These are phyloP conservation scores for Pilobolus umbonatus DNA, from an alignment of 192 early-diverging fungal genomes.

Conservation along the genomic window DNA sequence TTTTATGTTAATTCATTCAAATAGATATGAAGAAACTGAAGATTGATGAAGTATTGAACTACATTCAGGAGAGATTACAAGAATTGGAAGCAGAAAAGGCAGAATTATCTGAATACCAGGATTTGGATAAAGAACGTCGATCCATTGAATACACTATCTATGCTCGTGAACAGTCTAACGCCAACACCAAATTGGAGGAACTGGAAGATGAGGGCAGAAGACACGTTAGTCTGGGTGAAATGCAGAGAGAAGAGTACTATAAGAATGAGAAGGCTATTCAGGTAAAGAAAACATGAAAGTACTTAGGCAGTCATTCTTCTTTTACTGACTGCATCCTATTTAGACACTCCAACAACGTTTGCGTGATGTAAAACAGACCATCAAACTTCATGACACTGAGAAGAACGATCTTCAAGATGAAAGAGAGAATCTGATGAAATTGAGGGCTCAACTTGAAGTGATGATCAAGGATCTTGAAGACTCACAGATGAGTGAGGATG, in stretches of 20 bases:
- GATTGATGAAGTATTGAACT: slow-evolving; percentile 82
- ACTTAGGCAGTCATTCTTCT: not conserved
- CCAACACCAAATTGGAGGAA: slow-evolving; percentile 73
- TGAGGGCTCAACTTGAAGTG: slow-evolving; percentile 74
- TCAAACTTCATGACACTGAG: slow-evolving; percentile 64
- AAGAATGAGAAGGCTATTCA: slow-evolving; percentile 18
- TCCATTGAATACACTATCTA: slow-evolving; percentile 93
- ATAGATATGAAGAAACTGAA: slow-evolving; percentile 75
- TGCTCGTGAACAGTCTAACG: slow-evolving; percentile 79
- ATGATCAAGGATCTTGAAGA: slow-evolving; percentile 80
- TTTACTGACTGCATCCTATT: not conserved
- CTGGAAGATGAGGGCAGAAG: slow-evolving; percentile 44
- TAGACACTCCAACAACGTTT: slow-evolving; percentile 45
- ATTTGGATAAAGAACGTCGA: slow-evolving; percentile 78
- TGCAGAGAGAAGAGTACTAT: slow-evolving; percentile 14
- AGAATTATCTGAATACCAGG: slow-evolving; percentile 85
- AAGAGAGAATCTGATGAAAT: slow-evolving; percentile 68
- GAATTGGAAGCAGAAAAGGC: slow-evolving; percentile 94
- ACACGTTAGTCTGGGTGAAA: slow-evolving; percentile 29
- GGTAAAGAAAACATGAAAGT: slow-evolving; percentile 16
- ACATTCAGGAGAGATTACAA: slow-evolving; percentile 82
- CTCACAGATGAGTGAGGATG: slow-evolving; percentile 37
- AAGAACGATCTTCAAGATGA: slow-evolving; percentile 69
- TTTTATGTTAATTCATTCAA: slow-evolving; percentile 6
- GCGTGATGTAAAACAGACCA: slow-evolving; percentile 53